Evolutionary conservation across 805 yeast genomes (phyloP).

Genomic region (Candida khao-thaluensis): DNA sequence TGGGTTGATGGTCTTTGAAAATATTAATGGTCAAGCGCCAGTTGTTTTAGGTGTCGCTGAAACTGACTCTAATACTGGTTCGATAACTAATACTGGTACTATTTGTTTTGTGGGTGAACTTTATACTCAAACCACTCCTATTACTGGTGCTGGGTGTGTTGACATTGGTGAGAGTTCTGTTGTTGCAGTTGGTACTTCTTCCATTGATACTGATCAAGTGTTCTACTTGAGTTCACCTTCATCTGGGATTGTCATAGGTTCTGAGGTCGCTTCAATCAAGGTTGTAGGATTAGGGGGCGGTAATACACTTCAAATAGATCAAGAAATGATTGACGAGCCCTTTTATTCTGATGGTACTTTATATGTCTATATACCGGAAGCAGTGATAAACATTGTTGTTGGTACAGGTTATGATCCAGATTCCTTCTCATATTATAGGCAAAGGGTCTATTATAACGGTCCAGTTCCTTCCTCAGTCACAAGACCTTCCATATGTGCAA

Average conservation of each 20-base stretch:
- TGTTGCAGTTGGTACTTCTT: background rate
- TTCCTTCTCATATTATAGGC: constrained; percentile 11
- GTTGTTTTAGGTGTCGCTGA: constrained; percentile 17
- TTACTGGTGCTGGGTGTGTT: constrained; percentile 22
- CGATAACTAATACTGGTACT: constrained; percentile 20
- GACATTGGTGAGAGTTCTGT: constrained; percentile 14
- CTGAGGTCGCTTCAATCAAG: constrained; percentile 14
- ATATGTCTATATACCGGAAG: background rate
- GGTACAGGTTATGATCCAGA: constrained; percentile 8
- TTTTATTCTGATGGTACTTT: background rate
- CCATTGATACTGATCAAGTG: constrained; percentile 15
- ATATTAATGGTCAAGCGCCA: background rate
- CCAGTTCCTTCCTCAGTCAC: constrained; percentile 4
- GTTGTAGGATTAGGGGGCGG: background rate
- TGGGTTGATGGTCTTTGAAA: constrained; percentile 17
- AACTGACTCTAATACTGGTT: constrained; percentile 10
- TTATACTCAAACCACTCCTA: constrained; percentile 16
- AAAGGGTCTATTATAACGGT: constrained; percentile 7
- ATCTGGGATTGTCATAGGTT: constrained; percentile 18
- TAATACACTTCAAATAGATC: background rate
- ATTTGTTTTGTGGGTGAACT: constrained; percentile 23
- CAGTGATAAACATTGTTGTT: constrained; percentile 1
- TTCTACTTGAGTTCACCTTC: constrained; percentile 18
- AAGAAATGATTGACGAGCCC: background rate
- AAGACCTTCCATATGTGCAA: constrained; percentile 16